These are phyloP conservation scores for Russula emetica DNA, from an alignment of 768 basidiomycete genomes.

Conservation along the genomic window DNA sequence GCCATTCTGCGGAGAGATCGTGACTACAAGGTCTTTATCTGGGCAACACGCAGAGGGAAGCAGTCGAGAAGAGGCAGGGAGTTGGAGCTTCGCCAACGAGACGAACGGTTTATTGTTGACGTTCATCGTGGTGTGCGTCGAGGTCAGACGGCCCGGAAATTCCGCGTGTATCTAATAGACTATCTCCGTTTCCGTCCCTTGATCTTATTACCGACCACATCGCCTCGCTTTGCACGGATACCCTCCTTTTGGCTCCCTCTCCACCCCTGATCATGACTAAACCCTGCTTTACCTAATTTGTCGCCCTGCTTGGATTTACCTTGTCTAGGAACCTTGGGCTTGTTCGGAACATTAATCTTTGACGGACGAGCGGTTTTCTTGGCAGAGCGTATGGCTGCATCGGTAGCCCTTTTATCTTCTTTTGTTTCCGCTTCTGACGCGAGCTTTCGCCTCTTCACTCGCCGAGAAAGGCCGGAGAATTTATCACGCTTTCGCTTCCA, in stretches of 20 bases:
- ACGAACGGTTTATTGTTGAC: slow-evolving; percentile 44
- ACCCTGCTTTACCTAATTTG: slow-evolving; percentile 39
- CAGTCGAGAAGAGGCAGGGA: slow-evolving; percentile 56
- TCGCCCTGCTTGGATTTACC: slow-evolving; percentile 25
- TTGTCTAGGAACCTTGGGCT: slow-evolving; percentile 36
- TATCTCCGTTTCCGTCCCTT: slow-evolving; percentile 46
- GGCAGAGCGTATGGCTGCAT: slow-evolving; percentile 78
- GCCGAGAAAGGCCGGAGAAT: slow-evolving; percentile 79
- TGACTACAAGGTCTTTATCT: slow-evolving; percentile 73
- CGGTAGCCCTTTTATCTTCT: slow-evolving; percentile 50
- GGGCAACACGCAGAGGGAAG: slow-evolving; percentile 70
- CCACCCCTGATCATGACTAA: slow-evolving; percentile 58
- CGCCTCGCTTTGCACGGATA: slow-evolving; percentile 59
- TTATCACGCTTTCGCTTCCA: slow-evolving; percentile 70
- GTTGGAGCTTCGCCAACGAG: slow-evolving; percentile 51
- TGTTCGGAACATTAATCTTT: slow-evolving; percentile 64
- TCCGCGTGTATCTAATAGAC: not conserved
- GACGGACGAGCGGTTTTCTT: slow-evolving; percentile 72
- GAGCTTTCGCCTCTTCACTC: slow-evolving; percentile 82
- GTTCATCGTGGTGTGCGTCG: slow-evolving; percentile 33
- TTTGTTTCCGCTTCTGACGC: slow-evolving; percentile 77
- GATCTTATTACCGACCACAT: slow-evolving; percentile 45
- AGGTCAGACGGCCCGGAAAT: slow-evolving; percentile 9
- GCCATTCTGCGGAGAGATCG: slow-evolving; percentile 63
- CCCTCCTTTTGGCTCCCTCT: slow-evolving; percentile 50